Conservation (phyloP, 306 rosid species). For the Arachis stenosperma region DNA sequence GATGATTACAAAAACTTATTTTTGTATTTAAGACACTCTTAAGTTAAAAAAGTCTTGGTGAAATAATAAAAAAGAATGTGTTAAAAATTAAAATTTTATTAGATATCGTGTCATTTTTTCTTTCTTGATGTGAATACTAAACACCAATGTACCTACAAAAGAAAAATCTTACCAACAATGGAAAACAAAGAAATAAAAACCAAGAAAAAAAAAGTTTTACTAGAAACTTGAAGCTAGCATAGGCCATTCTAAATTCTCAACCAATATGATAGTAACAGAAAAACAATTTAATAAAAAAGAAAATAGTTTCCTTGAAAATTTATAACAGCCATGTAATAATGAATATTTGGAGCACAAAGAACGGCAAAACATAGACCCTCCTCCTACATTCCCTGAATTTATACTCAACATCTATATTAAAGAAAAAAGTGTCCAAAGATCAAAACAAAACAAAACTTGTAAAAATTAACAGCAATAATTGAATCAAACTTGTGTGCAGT, state of each 20-base stretch:
- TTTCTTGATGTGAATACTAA: no score
- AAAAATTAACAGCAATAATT: slow-evolving; percentile 28
- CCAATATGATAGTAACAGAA: slow-evolving; percentile 35
- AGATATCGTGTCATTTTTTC: no score
- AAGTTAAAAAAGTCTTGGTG: no score
- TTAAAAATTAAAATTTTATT: no score
- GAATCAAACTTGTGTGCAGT: slow-evolving; percentile 42
- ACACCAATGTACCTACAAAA: no score
- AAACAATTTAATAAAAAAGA: slow-evolving; percentile 32
- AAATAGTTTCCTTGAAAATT: slow-evolving; percentile 44
- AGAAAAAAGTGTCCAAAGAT: slow-evolving; percentile 27
- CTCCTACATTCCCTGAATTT: slow-evolving; percentile 53
- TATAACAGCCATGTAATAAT: slow-evolving; percentile 35
- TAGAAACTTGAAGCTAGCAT: no score
- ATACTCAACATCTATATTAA: slow-evolving; percentile 49
- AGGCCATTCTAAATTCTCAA: slow-evolving; percentile 11
- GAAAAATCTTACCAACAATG: no score
- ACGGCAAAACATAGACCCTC: slow-evolving; percentile 41
- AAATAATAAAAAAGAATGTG: no score
- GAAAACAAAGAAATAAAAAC: no score
- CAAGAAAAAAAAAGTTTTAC: no score
- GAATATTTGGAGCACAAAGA: slow-evolving; percentile 37
- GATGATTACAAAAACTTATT: no score
- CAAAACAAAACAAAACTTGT: slow-evolving; percentile 15
- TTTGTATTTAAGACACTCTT: no score